Evolutionary conservation across 2,329 filamentous ascomycete genomes (phyloP), one percentile per base, ranked within the genome.

Genomic region (Aureobasidium namibiae): DNA sequence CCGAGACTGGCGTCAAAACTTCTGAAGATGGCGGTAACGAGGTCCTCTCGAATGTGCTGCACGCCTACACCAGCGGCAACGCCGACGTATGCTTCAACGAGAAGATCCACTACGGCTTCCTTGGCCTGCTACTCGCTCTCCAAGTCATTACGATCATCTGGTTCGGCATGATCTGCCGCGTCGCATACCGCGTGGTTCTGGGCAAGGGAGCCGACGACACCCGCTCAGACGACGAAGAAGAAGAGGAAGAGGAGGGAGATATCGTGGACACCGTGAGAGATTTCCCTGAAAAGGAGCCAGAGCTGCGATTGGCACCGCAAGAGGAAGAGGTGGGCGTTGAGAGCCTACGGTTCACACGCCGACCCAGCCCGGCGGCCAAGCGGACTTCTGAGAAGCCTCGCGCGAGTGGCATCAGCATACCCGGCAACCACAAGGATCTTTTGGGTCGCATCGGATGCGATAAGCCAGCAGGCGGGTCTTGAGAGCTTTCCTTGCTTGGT

Each of bases 141-240:
- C 91, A 97, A 73, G 77, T 80, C 23, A 81, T 99, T 56, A 91
- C 89, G 33, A 76, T 95, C 36, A 80, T 89, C 62, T 97, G 94
- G 94, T 95, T 97, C 69, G 80, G 79, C 63, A 88, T 96, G 85
- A 96, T 97, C 65, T 74, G 92, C 39, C 84, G 85, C 60, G 89
- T 99, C 2, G 91, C 91, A 23, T 80, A 88, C 63, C 86, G 87
- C 62, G 91, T 97, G 6, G 70, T 97, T 36, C 82, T 80, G 53
- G 92, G 92, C 33, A 82, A 80, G 38, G 79, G 83, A 33, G 91
- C 92, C 5, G 91, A 96, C 63, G 94, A 99, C 69, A 82, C 84
- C 18, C 85, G 94, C 59, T 95, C 90, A 63, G 92, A 96, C 66
- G 90, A 90, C 63, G 91, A 95, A 73, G 87, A 77, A 6, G 89